These are phyloP conservation scores for Myrica gale DNA, from an alignment of 306 rosid genomes.

Conservation along the genomic window DNA sequence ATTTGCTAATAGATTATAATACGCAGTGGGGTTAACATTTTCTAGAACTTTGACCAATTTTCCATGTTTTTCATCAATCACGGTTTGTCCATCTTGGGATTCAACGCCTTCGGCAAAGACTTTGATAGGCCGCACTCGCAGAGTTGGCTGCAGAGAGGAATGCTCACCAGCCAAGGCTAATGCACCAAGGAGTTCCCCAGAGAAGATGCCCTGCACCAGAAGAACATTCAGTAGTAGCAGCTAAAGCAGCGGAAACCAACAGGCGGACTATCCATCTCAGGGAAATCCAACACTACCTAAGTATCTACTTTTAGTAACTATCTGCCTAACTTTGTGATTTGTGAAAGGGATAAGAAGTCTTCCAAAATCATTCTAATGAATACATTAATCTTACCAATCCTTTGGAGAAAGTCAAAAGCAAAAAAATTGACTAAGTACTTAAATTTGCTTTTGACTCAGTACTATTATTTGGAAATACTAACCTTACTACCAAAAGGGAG, in stretches of 20 bases:
- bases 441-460: background rate
- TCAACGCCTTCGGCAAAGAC: constrained; percentile 53
- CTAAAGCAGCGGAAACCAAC: constrained; percentile 12
- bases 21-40: constrained; percentile 39
- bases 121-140: constrained; percentile 43
- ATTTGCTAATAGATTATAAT: constrained; percentile 44
- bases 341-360: background rate
- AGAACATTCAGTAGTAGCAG: constrained; percentile 5
- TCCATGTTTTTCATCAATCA: constrained; percentile 44
- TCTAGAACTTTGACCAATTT: constrained; percentile 59
- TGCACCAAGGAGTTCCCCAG: constrained; percentile 76
- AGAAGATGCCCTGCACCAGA: constrained; percentile 60
- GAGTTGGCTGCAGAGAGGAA: constrained; percentile 36
- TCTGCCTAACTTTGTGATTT: background rate
- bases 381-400: too few species aligned
- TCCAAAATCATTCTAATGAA: background rate
- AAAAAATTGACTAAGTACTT: too few species aligned
- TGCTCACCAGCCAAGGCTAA: constrained; percentile 39
- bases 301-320: background rate
- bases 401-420: too few species aligned
- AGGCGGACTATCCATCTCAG: background rate
- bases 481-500: background rate
- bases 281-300: background rate
- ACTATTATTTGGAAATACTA: background rate
- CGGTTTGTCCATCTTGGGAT: constrained; percentile 60